These are phyloP conservation scores for Cryptococcus sp. DNA, from an alignment of 1,284 basidiomycete species.

Conservation along the genomic window DNA sequence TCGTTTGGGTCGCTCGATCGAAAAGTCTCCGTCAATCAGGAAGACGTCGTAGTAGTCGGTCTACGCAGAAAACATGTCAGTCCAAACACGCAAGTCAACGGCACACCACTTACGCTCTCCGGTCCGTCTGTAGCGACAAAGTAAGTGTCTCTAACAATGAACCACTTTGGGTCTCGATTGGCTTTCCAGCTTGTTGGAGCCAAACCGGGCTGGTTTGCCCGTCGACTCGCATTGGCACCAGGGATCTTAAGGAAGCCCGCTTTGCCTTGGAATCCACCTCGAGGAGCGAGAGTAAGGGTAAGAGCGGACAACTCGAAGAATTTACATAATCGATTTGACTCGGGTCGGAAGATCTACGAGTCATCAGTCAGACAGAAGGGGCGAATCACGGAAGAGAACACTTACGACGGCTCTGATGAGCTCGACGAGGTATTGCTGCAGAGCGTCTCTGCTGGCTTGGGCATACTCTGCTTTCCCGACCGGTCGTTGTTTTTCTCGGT, in stretches of 20 bases:
- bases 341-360: constrained; percentile 89
- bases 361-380: neutral
- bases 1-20: constrained; percentile 64
- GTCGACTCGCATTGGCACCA: constrained; percentile 54
- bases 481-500: constrained; percentile 35
- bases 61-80: constrained; percentile 51
- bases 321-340: constrained; percentile 86
- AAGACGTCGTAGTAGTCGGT: constrained; percentile 88
- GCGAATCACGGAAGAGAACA: constrained; percentile 22
- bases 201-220: constrained; percentile 55
- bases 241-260: constrained; percentile 74
- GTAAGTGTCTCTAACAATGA: constrained; percentile 90
- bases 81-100: too few species aligned
- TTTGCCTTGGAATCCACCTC: constrained; percentile 78
- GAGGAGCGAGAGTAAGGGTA: constrained; percentile 77
- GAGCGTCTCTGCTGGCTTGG: constrained; percentile 72
- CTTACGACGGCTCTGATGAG: constrained; percentile 85
- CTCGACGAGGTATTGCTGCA: constrained; percentile 87
- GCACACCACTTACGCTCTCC: constrained; percentile 65
- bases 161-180: constrained; percentile 81
- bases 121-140: constrained; percentile 84
- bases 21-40: constrained; percentile 86
- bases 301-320: constrained; percentile 94
- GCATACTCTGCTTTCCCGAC: constrained; percentile 69
- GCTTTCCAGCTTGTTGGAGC: constrained; percentile 62